Evolutionary conservation across 2,329 filamentous ascomycete genomes (phyloP).

Genomic region (Tolypocladium guangdongense): DNA sequence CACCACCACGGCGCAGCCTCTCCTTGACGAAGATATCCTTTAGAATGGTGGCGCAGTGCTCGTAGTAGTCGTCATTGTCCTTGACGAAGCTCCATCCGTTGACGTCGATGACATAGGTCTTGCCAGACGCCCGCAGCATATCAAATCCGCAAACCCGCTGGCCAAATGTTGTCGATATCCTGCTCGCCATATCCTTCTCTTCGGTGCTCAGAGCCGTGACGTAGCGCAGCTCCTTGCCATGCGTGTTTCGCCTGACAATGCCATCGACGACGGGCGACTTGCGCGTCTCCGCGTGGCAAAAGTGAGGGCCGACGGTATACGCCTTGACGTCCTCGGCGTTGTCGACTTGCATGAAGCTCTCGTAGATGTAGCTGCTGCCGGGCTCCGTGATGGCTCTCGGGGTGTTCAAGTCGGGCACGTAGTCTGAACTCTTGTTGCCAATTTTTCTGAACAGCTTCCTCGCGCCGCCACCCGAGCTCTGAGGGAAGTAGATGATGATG

Average conservation of each 20-base stretch:
- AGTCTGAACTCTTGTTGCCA: slow-evolving; percentile 98
- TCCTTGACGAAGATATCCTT: slow-evolving; percentile 82
- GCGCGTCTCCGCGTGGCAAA: slow-evolving; percentile 92
- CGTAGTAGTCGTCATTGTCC: slow-evolving; percentile 97
- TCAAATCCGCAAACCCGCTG: slow-evolving; percentile 96
- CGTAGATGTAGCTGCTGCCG: slow-evolving; percentile 82
- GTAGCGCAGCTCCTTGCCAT: slow-evolving; percentile 94
- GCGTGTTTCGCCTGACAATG: slow-evolving; percentile 87
- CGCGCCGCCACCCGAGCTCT: slow-evolving; percentile 75
- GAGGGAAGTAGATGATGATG: slow-evolving; percentile 94
- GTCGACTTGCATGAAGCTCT: slow-evolving; percentile 92
- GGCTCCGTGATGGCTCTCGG: slow-evolving; percentile 76
- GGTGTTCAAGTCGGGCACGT: slow-evolving; percentile 62
- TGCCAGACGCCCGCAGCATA: slow-evolving; percentile 73
- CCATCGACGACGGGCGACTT: slow-evolving; percentile 97
- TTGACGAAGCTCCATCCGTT: slow-evolving; percentile 99
- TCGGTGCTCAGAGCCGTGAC: slow-evolving; percentile 74
- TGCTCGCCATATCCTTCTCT: slow-evolving; percentile 77
- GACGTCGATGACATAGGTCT: slow-evolving; percentile 96
- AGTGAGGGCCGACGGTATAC: slow-evolving; percentile 87
- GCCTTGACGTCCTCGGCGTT: slow-evolving; percentile 98
- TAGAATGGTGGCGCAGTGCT: slow-evolving; percentile 77
- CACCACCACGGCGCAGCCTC: slow-evolving; percentile 51
- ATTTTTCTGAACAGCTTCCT: slow-evolving; percentile 92
- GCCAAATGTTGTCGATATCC: slow-evolving; percentile 84